Conservation (phyloP, 75 land plant genomes). For the Pseudotsuga menziesii region DNA sequence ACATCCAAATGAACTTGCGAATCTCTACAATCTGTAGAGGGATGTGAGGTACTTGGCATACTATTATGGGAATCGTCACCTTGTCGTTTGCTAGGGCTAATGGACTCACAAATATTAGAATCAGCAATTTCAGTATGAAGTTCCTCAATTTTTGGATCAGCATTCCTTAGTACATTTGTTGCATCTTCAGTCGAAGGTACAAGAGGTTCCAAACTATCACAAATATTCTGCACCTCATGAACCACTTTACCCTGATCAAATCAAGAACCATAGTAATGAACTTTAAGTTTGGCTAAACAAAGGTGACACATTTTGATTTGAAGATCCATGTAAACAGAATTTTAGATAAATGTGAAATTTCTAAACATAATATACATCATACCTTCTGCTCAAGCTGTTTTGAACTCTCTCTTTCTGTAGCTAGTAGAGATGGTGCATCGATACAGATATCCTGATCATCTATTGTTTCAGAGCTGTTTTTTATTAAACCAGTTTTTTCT, state of each 20-base stretch:
- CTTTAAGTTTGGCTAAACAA: not conserved
- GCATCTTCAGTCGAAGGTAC: not conserved
- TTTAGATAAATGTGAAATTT: not conserved
- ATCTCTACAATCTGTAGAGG: not conserved
- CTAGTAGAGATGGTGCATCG: slow-evolving; percentile 16
- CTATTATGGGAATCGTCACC: not conserved
- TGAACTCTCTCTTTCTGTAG: slow-evolving; percentile 24
- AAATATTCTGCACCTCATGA: not conserved
- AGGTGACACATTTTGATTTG: not conserved
- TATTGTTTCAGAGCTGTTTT: slow-evolving; percentile 12
- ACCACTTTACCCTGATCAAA: not conserved
- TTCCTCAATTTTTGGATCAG: not conserved
- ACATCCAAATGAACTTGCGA: not conserved
- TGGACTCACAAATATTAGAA: not conserved
- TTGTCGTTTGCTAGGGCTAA: not conserved
- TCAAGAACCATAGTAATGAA: not conserved
- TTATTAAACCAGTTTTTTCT: slow-evolving; percentile 4
- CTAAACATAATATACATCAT: slow-evolving; percentile 1
- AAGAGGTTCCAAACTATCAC: not conserved
- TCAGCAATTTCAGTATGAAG: not conserved
- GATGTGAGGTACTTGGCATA: not conserved
- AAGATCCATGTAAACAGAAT: not conserved
- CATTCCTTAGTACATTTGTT: not conserved
- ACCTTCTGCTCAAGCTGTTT: slow-evolving; percentile 34
- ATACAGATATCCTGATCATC: slow-evolving; percentile 11